Evolutionary conservation across 108 stramenopile species (phyloP).

Genomic region (Nannochloropsis gaditana): DNA sequence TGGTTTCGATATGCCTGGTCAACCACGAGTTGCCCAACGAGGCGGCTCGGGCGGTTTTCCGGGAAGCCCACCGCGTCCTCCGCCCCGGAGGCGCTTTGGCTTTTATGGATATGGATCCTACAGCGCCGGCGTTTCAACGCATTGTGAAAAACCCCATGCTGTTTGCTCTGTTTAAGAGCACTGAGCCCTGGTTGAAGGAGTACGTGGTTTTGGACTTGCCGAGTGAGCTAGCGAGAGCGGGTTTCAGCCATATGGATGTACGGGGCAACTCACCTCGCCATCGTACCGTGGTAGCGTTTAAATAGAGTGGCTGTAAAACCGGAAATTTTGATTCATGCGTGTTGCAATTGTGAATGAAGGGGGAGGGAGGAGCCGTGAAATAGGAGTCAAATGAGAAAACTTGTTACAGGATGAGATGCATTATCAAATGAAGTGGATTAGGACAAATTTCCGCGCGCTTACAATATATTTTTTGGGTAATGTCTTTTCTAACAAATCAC

Average conservation of each 20-base stretch:
- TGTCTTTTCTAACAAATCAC: too few relatives aligned
- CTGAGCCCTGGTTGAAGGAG: slow-evolving; percentile 24
- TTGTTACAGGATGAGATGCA: too few relatives aligned
- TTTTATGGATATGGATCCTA: slow-evolving; percentile 52
- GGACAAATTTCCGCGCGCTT: too few relatives aligned
- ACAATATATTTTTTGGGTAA: too few relatives aligned
- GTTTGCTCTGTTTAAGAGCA: slow-evolving; percentile 38
- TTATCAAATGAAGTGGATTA: too few relatives aligned
- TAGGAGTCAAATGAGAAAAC: too few relatives aligned
- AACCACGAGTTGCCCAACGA: slow-evolving; percentile 26
- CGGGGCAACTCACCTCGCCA: slow-evolving; percentile 41
- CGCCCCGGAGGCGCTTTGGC: slow-evolving; percentile 45
- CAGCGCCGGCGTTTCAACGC: slow-evolving; percentile 31
- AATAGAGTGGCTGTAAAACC: not conserved
- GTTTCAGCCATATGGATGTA: slow-evolving; percentile 28
- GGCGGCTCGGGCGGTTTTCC: slow-evolving; percentile 30
- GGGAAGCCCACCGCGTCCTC: slow-evolving; percentile 39
- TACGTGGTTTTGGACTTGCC: slow-evolving; percentile 43
- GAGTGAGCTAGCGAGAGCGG: slow-evolving; percentile 33
- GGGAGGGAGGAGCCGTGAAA: too few relatives aligned
- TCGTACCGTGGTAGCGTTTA: slow-evolving; percentile 41
- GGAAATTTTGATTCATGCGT: too few relatives aligned
- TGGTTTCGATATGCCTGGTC: slow-evolving; percentile 50
- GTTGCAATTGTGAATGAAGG: too few relatives aligned
- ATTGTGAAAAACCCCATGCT: slow-evolving; percentile 40